phyloP scores from a whole-genome alignment of 2,329 filamentous ascomycete genomes.

The Penicillium sp. region DNA sequence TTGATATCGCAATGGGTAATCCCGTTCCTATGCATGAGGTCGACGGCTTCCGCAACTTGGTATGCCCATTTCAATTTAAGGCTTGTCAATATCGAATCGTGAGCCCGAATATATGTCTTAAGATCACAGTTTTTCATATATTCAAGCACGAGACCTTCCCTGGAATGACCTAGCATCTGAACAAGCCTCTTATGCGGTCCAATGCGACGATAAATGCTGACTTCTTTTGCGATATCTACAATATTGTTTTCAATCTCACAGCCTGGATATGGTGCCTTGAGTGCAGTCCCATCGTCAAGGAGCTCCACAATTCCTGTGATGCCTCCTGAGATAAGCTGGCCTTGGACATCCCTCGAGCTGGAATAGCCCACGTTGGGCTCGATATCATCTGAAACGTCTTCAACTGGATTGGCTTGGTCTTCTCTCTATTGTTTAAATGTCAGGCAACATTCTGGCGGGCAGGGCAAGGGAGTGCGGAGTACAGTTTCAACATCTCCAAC shows the following conservation, averaged over 20 bases:
- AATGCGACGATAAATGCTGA: constrained; percentile 15
- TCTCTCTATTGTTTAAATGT: no score
- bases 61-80: background rate
- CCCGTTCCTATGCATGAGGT: constrained; percentile 36
- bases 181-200: constrained; percentile 13
- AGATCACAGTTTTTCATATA: constrained; percentile 18
- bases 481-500: no score
- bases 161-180: constrained; percentile 14
- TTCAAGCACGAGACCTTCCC: constrained; percentile 16
- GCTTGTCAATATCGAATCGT: background rate
- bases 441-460: no score
- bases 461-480: no score
- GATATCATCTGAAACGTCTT: no score
- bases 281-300: constrained; percentile 16
- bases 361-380: no score
- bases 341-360: constrained; percentile 6
- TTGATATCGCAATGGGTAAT: constrained; percentile 45
- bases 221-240: constrained; percentile 20
- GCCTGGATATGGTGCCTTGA: constrained; percentile 15
- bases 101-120: constrained; percentile 14
- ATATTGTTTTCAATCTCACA: constrained; percentile 11
- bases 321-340: constrained; percentile 11
- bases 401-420: no score
- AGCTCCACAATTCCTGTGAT: constrained; percentile 21
- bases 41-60: background rate